phyloP scores from a whole-genome alignment of 768 basidiomycete species.

The Kwoniella sp. region DNA sequence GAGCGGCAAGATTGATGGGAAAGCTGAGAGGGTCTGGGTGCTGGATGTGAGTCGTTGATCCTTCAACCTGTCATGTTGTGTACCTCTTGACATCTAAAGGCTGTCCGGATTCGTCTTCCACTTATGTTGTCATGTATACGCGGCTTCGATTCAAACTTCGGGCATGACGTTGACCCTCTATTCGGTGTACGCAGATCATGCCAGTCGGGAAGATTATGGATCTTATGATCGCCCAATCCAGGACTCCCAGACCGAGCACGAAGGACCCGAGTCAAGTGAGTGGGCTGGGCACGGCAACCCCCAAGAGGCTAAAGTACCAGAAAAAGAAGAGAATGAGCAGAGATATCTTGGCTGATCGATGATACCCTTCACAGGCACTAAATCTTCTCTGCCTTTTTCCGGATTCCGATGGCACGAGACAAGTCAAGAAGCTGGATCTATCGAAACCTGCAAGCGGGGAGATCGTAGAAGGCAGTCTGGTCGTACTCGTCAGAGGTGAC shows the following conservation, averaged over 20 bases:
- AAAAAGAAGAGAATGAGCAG: too few species aligned
- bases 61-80: neutral
- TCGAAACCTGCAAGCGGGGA: slow-evolving; percentile 23
- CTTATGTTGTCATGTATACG: too few species aligned
- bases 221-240: slow-evolving; percentile 19
- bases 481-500: slow-evolving; percentile 13
- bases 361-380: slow-evolving; percentile 1
- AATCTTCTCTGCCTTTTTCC: slow-evolving; percentile 7
- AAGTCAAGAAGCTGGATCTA: slow-evolving; percentile 12
- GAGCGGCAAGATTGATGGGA: slow-evolving; percentile 26
- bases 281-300: too few species aligned
- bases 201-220: slow-evolving; percentile 43
- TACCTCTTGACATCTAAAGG: too few species aligned
- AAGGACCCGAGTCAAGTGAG: slow-evolving; percentile 30
- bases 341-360: too few species aligned
- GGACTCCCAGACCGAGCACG: neutral
- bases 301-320: slow-evolving; percentile 7
- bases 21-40: slow-evolving; percentile 39
- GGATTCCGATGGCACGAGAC: neutral
- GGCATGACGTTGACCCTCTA: too few species aligned
- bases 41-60: slow-evolving; percentile 23
- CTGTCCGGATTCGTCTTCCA: too few species aligned
- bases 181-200: slow-evolving; percentile 24
- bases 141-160: too few species aligned
- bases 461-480: slow-evolving; percentile 30